Conservation (phyloP, 331 rosid species). For the Malus hybrid region DNA sequence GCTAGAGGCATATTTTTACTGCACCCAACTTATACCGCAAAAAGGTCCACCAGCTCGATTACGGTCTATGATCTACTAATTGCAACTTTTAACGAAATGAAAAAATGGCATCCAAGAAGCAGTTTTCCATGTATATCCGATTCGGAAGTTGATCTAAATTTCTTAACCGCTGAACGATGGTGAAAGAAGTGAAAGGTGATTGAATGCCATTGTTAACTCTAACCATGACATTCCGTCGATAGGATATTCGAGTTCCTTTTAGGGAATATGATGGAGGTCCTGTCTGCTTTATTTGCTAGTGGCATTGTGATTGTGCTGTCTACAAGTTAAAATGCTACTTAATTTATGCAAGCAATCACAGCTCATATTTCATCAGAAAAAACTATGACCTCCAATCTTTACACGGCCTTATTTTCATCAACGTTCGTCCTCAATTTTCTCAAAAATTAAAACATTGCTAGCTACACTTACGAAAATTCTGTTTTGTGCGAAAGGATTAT, state of each 20-base stretch:
- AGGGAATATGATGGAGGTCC: background rate
- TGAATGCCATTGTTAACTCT: background rate
- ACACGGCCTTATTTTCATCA: background rate
- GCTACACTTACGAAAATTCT: background rate
- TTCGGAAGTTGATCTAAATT: background rate
- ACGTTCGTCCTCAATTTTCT: background rate
- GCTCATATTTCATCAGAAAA: background rate
- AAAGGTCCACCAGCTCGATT: background rate
- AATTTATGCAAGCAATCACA: background rate
- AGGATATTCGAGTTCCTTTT: background rate
- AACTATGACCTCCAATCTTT: background rate
- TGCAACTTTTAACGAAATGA: background rate
- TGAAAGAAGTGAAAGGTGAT: background rate
- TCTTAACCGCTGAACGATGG: no score
- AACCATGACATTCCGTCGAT: background rate
- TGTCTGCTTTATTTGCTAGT: background rate
- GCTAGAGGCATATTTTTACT: background rate
- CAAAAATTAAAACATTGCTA: background rate
- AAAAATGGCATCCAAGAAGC: background rate
- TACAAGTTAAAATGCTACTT: background rate
- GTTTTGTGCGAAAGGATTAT: background rate
- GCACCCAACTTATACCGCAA: background rate
- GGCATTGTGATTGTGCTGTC: background rate
- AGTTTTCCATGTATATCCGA: background rate
- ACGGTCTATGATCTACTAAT: background rate